These are phyloP conservation scores for Colletotrichum brevisporum DNA, from an alignment of 2,329 filamentous ascomycete species.

Conservation along the genomic window DNA sequence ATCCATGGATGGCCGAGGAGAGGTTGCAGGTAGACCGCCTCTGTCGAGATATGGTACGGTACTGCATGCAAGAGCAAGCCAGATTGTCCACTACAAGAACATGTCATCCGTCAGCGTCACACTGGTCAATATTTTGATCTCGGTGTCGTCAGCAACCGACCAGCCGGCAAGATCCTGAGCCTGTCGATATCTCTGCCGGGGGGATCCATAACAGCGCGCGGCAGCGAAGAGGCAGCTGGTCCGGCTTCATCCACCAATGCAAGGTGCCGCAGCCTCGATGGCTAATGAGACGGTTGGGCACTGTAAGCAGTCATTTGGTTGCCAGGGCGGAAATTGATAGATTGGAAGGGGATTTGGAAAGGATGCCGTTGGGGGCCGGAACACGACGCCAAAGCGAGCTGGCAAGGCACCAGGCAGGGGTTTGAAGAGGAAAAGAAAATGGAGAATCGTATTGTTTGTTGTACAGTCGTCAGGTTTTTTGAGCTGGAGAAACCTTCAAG, in stretches of 20 bases:
- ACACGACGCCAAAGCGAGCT: too few species aligned
- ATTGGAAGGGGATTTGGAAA: background rate
- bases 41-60: slow-evolving; percentile 12
- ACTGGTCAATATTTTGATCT: slow-evolving; percentile 12
- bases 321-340: background rate
- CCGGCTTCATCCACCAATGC: slow-evolving; percentile 7
- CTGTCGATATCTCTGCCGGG: slow-evolving; percentile 4
- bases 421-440: too few species aligned
- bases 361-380: background rate
- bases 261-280: background rate
- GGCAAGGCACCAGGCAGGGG: too few species aligned
- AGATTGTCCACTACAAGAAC: slow-evolving; percentile 4
- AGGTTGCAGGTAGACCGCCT: background rate
- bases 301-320: too few species aligned
- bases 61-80: slow-evolving; percentile 16
- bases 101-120: slow-evolving; percentile 30
- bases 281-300: background rate
- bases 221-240: background rate
- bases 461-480: too few species aligned
- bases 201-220: background rate
- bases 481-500: too few species aligned
- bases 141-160: slow-evolving; percentile 21
- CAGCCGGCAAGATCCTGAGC: slow-evolving; percentile 23
- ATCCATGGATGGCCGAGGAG: slow-evolving; percentile 5
- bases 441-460: too few species aligned